Base-by-base conservation (phyloP, 2,329 filamentous ascomycete genomes). In the Ceratocystis destructans region DNA sequence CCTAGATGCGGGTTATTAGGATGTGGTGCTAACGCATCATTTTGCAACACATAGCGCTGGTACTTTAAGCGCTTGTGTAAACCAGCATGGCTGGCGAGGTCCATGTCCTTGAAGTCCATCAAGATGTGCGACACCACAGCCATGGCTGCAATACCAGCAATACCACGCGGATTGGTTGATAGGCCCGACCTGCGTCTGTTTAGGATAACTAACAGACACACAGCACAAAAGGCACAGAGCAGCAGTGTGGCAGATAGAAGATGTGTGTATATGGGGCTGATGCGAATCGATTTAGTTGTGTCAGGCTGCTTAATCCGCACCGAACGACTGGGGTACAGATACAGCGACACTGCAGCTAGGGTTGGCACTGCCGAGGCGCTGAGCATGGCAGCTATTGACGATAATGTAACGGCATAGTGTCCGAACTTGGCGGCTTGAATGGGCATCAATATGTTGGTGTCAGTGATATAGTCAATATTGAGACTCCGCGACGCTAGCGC, bases 71-170 rank as follows among this genome's bases (percentile, higher is more conserved):
- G 82, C 62, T 83, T 78, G 72, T 90, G 87, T 53, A 90, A 89
- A 64, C 85, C 82, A 62, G 83, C 77, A 65, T 86, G 83, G 3
- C 80, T 83, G 6, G 83, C 86, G 0, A 83, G 82, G 72, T 90
- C 87, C 75, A 88, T 82, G 66, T 85, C 85, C 69, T 84, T 84
- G 72, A 90, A 90, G 72, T 90, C 87, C 74, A 84, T 85, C 69
- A 90, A 76, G 72, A 90, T 88, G 70, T 90, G 87, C 69, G 82
- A 85, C 68, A 83, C 83, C 2, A 88, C 87, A 8, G 87, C 87
- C 87, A 90, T 89, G 66, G 87, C 84, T 5, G 87, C 87, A 46
- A 90, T 79, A 1, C 87, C 87, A 1, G 87, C 86, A 64, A 90
- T 88, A 5, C 87, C 87, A 70, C 84, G 85, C 5, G 88, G 87